phyloP scores from a whole-genome alignment of 495 filamentous ascomycete genomes.

The Tuber indicum region DNA sequence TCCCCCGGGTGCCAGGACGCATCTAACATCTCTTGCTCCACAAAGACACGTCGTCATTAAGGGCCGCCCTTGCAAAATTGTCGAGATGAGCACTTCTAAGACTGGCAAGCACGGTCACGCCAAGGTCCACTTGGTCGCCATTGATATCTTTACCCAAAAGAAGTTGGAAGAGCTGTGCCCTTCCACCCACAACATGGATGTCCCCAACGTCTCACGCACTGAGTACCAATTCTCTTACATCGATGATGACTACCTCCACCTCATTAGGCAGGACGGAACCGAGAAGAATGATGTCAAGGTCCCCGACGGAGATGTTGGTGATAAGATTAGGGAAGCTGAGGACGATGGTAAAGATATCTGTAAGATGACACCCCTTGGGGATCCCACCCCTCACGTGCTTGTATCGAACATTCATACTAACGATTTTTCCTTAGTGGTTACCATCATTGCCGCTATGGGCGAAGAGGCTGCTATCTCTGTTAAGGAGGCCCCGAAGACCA shows the following conservation, averaged over 20 bases:
- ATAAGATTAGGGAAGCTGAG: constrained; percentile 62
- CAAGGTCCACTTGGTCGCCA: constrained; percentile 95
- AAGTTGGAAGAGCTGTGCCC: constrained; percentile 99
- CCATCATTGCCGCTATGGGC: constrained; percentile 89
- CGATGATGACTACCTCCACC: constrained; percentile 84
- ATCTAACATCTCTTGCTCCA: constrained; percentile 15
- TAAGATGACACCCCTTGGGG: constrained; percentile 50
- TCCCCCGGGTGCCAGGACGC: not conserved
- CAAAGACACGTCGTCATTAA: constrained; percentile 76
- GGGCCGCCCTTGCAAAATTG: constrained; percentile 97
- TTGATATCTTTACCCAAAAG: constrained; percentile 99
- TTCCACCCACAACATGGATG: constrained; percentile 99
- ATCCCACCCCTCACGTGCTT: not conserved
- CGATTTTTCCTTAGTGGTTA: constrained; percentile 57
- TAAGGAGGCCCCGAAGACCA: constrained; percentile 71
- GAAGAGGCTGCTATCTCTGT: constrained; percentile 87
- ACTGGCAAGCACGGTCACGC: constrained; percentile 99
- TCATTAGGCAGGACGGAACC: constrained; percentile 72
- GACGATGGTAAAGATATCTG: constrained; percentile 72
- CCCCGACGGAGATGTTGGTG: constrained; percentile 79
- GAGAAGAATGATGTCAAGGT: constrained; percentile 93
- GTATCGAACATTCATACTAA: not conserved
- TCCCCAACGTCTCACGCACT: constrained; percentile 79
- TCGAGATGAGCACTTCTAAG: constrained; percentile 99
- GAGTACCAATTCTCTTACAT: constrained; percentile 72